A percentile compares a stretch with the other conserved stretches of the same genome.
Evolutionary conservation across 331 rosid genomes (phyloP).

Genomic region (Spiraea crenata): DNA sequence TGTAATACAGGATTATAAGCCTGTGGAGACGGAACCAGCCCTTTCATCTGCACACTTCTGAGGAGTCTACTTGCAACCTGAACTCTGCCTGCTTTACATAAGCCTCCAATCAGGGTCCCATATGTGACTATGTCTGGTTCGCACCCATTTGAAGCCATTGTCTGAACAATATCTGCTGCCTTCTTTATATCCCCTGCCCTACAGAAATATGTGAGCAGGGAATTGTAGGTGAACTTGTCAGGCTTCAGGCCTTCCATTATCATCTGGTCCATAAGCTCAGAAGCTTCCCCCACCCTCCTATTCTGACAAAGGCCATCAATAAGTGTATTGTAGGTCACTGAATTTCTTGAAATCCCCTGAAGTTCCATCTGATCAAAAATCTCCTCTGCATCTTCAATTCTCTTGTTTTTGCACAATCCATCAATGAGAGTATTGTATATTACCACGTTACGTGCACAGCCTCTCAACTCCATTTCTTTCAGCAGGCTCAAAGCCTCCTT

Average conservation of each 20-base stretch:
- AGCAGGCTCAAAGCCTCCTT: slow-evolving; percentile 58
- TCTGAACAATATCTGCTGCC: slow-evolving; percentile 83
- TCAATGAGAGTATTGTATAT: slow-evolving; percentile 76
- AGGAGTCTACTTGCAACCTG: slow-evolving; percentile 82
- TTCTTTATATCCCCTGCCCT: slow-evolving; percentile 68
- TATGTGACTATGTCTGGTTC: slow-evolving; percentile 86
- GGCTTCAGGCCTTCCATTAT: slow-evolving; percentile 89
- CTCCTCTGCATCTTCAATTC: slow-evolving; percentile 79
- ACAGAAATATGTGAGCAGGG: slow-evolving; percentile 75
- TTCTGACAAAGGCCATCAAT: slow-evolving; percentile 79
- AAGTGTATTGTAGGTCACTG: slow-evolving; percentile 77
- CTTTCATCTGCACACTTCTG: slow-evolving; percentile 85
- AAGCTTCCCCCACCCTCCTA: slow-evolving; percentile 77
- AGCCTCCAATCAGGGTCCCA: slow-evolving; percentile 70
- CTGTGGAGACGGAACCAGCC: slow-evolving; percentile 65
- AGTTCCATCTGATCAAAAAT: slow-evolving; percentile 95
- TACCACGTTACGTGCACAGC: slow-evolving; percentile 74
- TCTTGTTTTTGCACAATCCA: slow-evolving; percentile 79
- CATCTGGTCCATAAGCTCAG: slow-evolving; percentile 95
- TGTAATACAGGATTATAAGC: slow-evolving; percentile 83
- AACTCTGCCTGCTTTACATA: slow-evolving; percentile 80
- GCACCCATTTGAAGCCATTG: slow-evolving; percentile 73
- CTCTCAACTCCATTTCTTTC: slow-evolving; percentile 79
- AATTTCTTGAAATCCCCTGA: slow-evolving; percentile 76
- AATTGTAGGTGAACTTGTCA: slow-evolving; percentile 83